Conservation (phyloP, 768 basidiomycete species). For the Phylloporus sp. region DNA sequence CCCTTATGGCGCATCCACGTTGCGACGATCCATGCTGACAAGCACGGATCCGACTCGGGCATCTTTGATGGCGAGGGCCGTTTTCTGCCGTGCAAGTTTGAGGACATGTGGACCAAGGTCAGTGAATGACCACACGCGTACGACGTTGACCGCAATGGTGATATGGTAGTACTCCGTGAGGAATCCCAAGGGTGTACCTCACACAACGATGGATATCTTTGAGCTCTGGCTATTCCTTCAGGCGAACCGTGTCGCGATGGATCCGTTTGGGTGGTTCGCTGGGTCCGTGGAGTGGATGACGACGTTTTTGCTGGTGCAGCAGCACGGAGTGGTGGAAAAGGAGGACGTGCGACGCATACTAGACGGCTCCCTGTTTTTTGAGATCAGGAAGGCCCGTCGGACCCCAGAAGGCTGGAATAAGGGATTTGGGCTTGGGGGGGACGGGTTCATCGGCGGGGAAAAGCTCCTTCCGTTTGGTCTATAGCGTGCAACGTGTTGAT, state of each 20-base stretch:
- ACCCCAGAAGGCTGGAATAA: slow-evolving; percentile 25
- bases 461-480: slow-evolving; percentile 28
- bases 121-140: background rate
- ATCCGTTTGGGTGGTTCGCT: slow-evolving; percentile 36
- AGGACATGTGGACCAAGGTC: slow-evolving; percentile 43
- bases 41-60: slow-evolving; percentile 45
- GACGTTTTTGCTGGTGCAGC: slow-evolving; percentile 38
- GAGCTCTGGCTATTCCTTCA: slow-evolving; percentile 31
- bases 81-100: slow-evolving; percentile 40
- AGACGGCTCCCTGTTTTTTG: slow-evolving; percentile 39
- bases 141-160: too few relatives aligned
- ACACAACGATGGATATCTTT: slow-evolving; percentile 25
- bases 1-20: slow-evolving; percentile 40
- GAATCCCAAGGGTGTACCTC: slow-evolving; percentile 7
- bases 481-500: too few relatives aligned
- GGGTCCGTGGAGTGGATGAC: slow-evolving; percentile 37
- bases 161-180: slow-evolving; percentile 21
- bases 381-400: slow-evolving; percentile 26
- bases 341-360: slow-evolving; percentile 41
- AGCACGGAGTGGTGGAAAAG: slow-evolving; percentile 37
- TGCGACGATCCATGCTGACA: slow-evolving; percentile 32
- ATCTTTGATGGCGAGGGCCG: slow-evolving; percentile 39
- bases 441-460: slow-evolving; percentile 30
- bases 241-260: slow-evolving; percentile 34
- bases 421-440: slow-evolving; percentile 29